phyloP scores from a whole-genome alignment of 306 rosid species.

The Albizia julibrissin region DNA sequence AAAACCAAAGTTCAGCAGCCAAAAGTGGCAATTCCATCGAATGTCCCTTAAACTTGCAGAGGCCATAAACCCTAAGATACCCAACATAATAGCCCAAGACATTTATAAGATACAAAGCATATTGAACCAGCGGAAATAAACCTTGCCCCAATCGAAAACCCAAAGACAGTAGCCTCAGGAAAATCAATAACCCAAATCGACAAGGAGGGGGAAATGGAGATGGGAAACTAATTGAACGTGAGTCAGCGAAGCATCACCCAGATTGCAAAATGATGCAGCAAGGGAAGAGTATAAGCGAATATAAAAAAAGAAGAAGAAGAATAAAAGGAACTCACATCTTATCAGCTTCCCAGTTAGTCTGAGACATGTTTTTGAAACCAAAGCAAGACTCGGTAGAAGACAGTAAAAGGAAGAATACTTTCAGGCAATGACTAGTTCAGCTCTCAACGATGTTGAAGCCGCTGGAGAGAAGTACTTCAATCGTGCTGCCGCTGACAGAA shows the following conservation, averaged over 20 bases:
- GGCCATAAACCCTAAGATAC: constrained; percentile 45
- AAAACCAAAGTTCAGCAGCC: constrained; percentile 28
- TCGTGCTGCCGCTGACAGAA: constrained; percentile 26
- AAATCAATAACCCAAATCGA: constrained; percentile 55
- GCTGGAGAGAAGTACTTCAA: constrained; percentile 38
- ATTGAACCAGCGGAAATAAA: constrained; percentile 16
- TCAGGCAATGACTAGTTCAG: constrained; percentile 28
- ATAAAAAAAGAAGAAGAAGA: neutral
- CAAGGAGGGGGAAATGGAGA: constrained; percentile 4
- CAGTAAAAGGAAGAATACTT: constrained; percentile 31
- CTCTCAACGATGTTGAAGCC: constrained; percentile 39
- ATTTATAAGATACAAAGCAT: neutral
- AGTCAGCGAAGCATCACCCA: constrained; percentile 44
- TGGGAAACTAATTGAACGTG: constrained; percentile 14
- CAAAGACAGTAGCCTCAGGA: neutral
- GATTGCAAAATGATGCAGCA: constrained; percentile 22
- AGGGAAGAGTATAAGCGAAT: neutral
- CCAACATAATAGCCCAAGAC: constrained; percentile 33
- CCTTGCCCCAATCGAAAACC: constrained; percentile 39
- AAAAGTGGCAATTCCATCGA: constrained; percentile 30
- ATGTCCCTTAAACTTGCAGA: constrained; percentile 27
- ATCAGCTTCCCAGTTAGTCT: constrained; percentile 99
- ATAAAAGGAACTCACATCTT: constrained; percentile 68
- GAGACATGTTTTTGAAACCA: constrained; percentile 71
- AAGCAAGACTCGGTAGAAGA: neutral